Evolutionary conservation across 2,329 filamentous ascomycete species (phyloP).

Genomic region (Sphaerulina musiva): DNA sequence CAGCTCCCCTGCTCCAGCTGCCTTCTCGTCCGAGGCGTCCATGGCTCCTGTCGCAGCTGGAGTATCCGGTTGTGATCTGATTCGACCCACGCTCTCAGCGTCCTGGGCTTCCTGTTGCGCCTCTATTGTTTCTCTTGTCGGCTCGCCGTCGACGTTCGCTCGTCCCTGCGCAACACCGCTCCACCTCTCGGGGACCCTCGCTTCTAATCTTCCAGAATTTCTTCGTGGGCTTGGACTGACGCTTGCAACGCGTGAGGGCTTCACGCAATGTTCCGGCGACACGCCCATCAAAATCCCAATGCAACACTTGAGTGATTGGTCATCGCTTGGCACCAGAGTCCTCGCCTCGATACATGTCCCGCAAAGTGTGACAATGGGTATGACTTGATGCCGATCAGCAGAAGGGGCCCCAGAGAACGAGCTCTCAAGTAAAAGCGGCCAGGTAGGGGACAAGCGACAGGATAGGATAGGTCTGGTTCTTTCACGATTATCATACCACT

Average conservation of each 20-base stretch:
- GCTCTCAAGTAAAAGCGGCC: background rate
- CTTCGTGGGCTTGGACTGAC: background rate
- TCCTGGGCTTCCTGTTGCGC: background rate
- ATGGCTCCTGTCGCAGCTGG: conserved; percentile 2
- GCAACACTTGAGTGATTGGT: background rate
- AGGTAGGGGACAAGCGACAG: background rate
- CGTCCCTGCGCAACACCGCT: conserved; percentile 6
- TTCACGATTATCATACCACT: conserved; percentile 4
- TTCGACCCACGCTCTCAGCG: background rate
- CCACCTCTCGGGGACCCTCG: conserved; percentile 6
- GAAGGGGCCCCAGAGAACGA: background rate
- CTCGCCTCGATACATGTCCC: conserved; percentile 1
- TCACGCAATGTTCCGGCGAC: conserved; percentile 1
- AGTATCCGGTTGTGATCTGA: background rate
- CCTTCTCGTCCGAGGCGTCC: conserved; percentile 16
- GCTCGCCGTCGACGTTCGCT: conserved; percentile 1
- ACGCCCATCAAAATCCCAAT: background rate
- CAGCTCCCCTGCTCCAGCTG: conserved; percentile 3
- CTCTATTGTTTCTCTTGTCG: background rate
- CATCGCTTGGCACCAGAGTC: background rate
- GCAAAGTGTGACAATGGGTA: background rate
- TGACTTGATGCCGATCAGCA: background rate
- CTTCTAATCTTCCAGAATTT: background rate
- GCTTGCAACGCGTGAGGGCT: conserved; percentile 1
- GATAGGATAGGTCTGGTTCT: background rate